phyloP scores from a whole-genome alignment of 2,329 filamentous ascomycete genomes.

The Penicillium hordei region DNA sequence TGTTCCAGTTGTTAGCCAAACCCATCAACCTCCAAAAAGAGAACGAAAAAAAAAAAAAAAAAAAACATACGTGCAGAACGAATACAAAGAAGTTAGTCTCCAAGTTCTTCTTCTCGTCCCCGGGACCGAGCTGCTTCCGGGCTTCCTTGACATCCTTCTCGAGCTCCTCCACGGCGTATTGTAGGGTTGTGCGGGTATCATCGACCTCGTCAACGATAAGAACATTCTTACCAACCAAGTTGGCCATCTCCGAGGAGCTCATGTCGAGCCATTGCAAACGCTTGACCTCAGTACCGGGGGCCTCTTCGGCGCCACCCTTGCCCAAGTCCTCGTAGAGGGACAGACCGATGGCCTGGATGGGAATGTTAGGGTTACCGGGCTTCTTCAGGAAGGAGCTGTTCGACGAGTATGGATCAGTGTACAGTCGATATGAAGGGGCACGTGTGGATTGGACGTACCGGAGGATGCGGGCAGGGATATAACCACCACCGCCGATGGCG shows the following conservation, averaged over 20 bases:
- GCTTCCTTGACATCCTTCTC: conserved; percentile 91
- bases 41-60: conserved; percentile 24
- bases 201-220: conserved; percentile 95
- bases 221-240: conserved; percentile 86
- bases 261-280: conserved; percentile 98
- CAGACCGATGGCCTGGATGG: conserved; percentile 97
- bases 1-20: conserved; percentile 36
- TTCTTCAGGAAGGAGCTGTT: conserved; percentile 84
- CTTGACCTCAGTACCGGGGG: conserved; percentile 87
- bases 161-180: conserved; percentile 89
- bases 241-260: conserved; percentile 73
- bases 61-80: conserved; percentile 75
- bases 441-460: conserved; percentile 51
- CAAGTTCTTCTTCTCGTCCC: conserved; percentile 68
- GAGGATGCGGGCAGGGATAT: conserved; percentile 93
- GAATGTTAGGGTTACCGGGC: conserved; percentile 85
- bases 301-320: conserved; percentile 57
- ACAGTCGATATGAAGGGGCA: background rate
- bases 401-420: background rate
- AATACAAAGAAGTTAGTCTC: conserved; percentile 92
- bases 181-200: conserved; percentile 88
- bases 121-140: conserved; percentile 67
- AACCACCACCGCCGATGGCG: conserved; percentile 95
- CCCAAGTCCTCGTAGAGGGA: conserved; percentile 89
- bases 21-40: no score